A percentile compares a stretch with the other conserved stretches of the same genome.
Conservation (phyloP, 805 yeast species). For the Cyberlindnera bimundalis region DNA sequence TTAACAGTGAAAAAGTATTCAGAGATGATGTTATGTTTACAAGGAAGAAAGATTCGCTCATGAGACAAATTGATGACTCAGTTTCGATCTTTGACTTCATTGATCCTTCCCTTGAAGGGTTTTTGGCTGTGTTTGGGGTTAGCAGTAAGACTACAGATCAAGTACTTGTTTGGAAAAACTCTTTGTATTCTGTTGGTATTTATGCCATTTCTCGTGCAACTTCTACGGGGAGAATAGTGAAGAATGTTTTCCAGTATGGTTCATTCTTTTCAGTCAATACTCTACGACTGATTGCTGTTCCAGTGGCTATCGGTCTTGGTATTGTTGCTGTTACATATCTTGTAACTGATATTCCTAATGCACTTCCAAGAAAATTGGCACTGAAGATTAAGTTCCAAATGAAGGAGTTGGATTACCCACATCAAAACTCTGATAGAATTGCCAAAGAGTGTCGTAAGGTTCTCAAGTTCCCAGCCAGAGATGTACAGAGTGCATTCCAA, state of each 20-base stretch:
- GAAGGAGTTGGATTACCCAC: constrained; percentile 69
- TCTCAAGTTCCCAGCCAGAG: constrained; percentile 75
- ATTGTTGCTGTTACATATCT: constrained; percentile 59
- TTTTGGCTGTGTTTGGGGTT: constrained; percentile 33
- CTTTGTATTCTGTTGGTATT: constrained; percentile 29
- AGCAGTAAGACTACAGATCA: constrained; percentile 27
- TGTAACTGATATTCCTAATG: constrained; percentile 80
- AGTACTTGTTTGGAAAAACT: constrained; percentile 29
- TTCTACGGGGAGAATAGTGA: constrained; percentile 37
- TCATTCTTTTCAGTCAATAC: constrained; percentile 34
- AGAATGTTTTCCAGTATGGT: constrained; percentile 34
- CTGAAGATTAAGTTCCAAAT: constrained; percentile 63
- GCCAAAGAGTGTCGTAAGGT: constrained; percentile 82
- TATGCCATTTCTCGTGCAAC: constrained; percentile 29
- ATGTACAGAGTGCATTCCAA: constrained; percentile 70
- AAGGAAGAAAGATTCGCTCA: constrained; percentile 58
- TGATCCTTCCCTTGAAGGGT: constrained; percentile 68
- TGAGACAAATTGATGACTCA: constrained; percentile 54
- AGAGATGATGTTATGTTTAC: constrained; percentile 81
- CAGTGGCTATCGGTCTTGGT: constrained; percentile 47
- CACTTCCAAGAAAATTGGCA: constrained; percentile 81
- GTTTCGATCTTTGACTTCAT: constrained; percentile 71
- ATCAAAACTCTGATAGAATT: constrained; percentile 70
- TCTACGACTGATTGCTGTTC: constrained; percentile 48
- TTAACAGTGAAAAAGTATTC: constrained; percentile 54